Evolutionary conservation across 2,329 filamentous ascomycete genomes (phyloP), one percentile per base, ranked within the genome.

Genomic region (Hypoxylon sp.): DNA sequence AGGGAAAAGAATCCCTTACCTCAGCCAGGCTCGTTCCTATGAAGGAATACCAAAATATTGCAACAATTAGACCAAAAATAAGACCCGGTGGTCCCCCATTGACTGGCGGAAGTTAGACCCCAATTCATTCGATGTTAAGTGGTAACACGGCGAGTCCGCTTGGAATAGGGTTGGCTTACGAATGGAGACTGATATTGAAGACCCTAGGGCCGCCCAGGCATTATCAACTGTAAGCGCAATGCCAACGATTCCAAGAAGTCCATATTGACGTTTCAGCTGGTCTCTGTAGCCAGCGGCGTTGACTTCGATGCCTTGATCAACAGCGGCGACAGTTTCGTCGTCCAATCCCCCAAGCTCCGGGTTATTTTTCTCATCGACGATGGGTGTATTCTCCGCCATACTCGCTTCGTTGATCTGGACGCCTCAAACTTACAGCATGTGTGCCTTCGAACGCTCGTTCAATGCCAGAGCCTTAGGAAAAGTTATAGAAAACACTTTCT

Each of bases 281-380:
- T 91, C 88, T 67, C 81, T 82, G 76, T 91, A 88, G 5, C 89
- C 89, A 1, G 89, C 89, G 0, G 87, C 88, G 73, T 91, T 91
- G 75, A 91, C 76, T n/a, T 83, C 74, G 32, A 83, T 78, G 10
- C 84, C 83, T 46, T 77, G 72, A 44, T 79, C 75, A 24, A 80
- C 71, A 7, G 75, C 77, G 31, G 73, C 76, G 13, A 81, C 70
- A 0, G 75, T 80, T 55, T 82, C 78, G 46, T 79, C 70, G 47
- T 78, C 76, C 4, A 73, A 0, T 8, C 73, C 75, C 35, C 72
- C 73, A 5, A 69, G 58, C 42, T 76, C 75, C 24, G 70, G 70
- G 13, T 73, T 66, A 48, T 69, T 72, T 15, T 74, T 65, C 31
- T 60, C 67, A 32, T 61, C 65, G 15, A 54, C 24, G 32, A 50